Evolutionary conservation across 1,284 basidiomycete species (phyloP).

Genomic region (Trametes sp.): DNA sequence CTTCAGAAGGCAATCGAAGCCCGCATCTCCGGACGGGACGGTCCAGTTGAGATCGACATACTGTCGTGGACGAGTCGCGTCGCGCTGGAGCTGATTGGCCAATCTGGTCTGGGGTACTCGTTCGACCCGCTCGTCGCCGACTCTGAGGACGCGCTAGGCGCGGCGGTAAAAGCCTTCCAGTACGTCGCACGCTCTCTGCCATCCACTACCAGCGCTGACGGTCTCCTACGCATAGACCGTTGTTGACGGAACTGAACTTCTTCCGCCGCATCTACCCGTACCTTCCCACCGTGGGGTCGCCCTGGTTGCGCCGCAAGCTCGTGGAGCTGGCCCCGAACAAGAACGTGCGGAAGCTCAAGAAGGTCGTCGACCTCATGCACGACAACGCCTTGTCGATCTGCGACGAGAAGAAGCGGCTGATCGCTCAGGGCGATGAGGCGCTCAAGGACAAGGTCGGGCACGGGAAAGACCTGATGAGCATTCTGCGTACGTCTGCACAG

Average conservation of each 20-base stretch:
- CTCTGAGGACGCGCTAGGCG: slow-evolving; percentile 34
- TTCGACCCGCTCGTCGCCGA: slow-evolving; percentile 43
- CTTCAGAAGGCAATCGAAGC: slow-evolving; percentile 30
- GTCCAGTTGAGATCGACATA: slow-evolving; percentile 1
- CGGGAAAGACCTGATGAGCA: slow-evolving; percentile 41
- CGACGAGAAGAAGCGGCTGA: slow-evolving; percentile 32
- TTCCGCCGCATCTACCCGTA: not conserved
- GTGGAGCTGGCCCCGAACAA: slow-evolving; percentile 30
- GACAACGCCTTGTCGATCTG: slow-evolving; percentile 29
- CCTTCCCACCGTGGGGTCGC: not conserved
- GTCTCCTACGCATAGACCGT: not conserved
- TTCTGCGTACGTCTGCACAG: slow-evolving; percentile 33
- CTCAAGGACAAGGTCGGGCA: slow-evolving; percentile 34
- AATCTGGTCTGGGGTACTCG: slow-evolving; percentile 46
- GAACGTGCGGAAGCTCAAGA: slow-evolving; percentile 23
- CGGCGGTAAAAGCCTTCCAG: slow-evolving; percentile 43
- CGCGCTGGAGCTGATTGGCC: slow-evolving; percentile 47
- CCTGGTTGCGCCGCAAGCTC: slow-evolving; percentile 14
- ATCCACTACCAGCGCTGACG: too few species aligned
- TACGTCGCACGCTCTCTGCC: slow-evolving; percentile 7
- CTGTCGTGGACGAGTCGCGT: slow-evolving; percentile 41
- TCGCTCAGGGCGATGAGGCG: slow-evolving; percentile 37
- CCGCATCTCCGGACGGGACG: not conserved
- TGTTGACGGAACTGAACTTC: not conserved
- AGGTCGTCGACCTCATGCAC: slow-evolving; percentile 32